These are phyloP conservation scores for Domatiomyces globalis DNA, from an alignment of 2,329 filamentous ascomycete genomes.

Conservation along the genomic window DNA sequence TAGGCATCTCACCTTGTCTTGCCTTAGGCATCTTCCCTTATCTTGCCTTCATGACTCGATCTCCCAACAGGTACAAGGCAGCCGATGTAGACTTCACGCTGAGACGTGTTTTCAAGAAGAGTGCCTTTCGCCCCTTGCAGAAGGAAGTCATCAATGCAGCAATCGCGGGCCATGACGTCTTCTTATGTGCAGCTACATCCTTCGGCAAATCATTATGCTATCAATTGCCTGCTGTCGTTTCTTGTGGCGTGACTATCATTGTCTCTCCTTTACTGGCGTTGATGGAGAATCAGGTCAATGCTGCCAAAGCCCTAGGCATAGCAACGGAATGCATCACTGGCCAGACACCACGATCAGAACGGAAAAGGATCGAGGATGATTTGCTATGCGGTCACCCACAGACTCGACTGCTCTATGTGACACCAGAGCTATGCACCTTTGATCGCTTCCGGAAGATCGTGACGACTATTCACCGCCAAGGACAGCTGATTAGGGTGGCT, in stretches of 20 bases:
- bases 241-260: slow-evolving; percentile 78
- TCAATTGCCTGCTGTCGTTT: slow-evolving; percentile 76
- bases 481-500: slow-evolving; percentile 72
- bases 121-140: slow-evolving; percentile 66
- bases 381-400: slow-evolving; percentile 75
- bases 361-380: slow-evolving; percentile 58
- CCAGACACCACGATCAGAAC: slow-evolving; percentile 53
- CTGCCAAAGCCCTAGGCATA: slow-evolving; percentile 59
- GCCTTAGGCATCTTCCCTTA: neutral
- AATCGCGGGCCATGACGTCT: slow-evolving; percentile 74
- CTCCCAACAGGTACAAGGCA: neutral
- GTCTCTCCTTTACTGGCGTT: slow-evolving; percentile 77
- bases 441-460: slow-evolving; percentile 64
- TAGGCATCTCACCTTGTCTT: neutral
- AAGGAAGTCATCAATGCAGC: slow-evolving; percentile 76
- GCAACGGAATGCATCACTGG: slow-evolving; percentile 78
- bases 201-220: slow-evolving; percentile 93
- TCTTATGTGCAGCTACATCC: slow-evolving; percentile 59
- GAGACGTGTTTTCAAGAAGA: slow-evolving; percentile 58
- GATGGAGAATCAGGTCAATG: slow-evolving; percentile 90
- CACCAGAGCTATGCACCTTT: slow-evolving; percentile 71
- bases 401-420: slow-evolving; percentile 78
- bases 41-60: slow-evolving; percentile 1
- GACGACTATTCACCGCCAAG: slow-evolving; percentile 59
- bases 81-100: slow-evolving; percentile 61